Base-by-base conservation (phyloP, 2,329 filamentous ascomycete genomes). In the Exophiala bonariae region DNA sequence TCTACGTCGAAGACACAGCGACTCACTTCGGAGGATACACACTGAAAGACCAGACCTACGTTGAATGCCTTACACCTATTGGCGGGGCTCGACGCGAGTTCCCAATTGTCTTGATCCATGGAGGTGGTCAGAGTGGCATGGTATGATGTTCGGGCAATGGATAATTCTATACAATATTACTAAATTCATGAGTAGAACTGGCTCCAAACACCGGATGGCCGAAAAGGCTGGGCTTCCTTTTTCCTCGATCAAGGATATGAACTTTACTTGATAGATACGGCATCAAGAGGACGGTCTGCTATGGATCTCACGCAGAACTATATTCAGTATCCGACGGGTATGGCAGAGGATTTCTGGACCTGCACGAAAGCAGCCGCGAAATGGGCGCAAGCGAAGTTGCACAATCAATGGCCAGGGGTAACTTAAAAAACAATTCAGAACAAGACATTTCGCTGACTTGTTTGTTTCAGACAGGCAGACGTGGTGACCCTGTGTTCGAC, bases 181-280 rank as follows among this genome's bases (percentile, higher is more conserved):
- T 6, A 34, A 14, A 18, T 14, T 34, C 17, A 14, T 14, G 32
- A n/a, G 5, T 18, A 34, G 63, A 70, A 71, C 39, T 74, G 66
- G 65, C 59, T 74, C 20, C 75, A 74, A 48, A 78, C 71, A 26
- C 75, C 75, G 3, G 73, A 78, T 52, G 69, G 67, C 26, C 62
- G 68, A 4, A 50, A 61, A 46, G 75, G 74, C 33, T 78, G 73
- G 74, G 71, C 73, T 2, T 70, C 71, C 0, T 72, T 67, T 49
- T 76, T 75, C 49, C 59, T 77, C 13, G 57, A 63, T 6, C 58
- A 68, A 22, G 75, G 75, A 13, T 76, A 75, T 50, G 63, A 63
- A 19, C 63, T 75, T 37, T 78, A 75, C 54, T 60, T 78, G 16
- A 54, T 67, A 13, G 71, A 74, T 47, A 64, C 66, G 45, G 63